Conservation (phyloP, 2,329 filamentous ascomycete species). For the Anthostomella pinea region DNA sequence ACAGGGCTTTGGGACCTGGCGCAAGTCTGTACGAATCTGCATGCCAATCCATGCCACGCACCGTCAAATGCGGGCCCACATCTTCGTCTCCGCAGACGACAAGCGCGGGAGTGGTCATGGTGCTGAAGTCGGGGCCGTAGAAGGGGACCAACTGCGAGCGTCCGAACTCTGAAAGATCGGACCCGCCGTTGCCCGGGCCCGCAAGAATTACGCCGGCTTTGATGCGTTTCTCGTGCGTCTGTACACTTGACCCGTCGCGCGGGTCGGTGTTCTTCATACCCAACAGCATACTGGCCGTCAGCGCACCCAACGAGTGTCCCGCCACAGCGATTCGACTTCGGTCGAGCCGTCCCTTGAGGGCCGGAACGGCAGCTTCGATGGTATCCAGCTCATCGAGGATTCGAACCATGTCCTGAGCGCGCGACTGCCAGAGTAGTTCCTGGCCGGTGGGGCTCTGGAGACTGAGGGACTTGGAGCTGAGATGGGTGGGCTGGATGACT, state of each 20-base stretch:
- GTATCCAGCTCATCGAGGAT: slow-evolving; percentile 37
- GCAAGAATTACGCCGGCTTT: slow-evolving; percentile 37
- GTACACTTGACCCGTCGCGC: slow-evolving; percentile 17
- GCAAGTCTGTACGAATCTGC: slow-evolving; percentile 34
- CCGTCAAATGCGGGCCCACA: slow-evolving; percentile 30
- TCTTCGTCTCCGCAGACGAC: slow-evolving; percentile 40
- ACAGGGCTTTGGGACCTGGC: slow-evolving; percentile 34
- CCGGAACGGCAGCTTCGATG: slow-evolving; percentile 34
- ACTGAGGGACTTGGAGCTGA: slow-evolving; percentile 34
- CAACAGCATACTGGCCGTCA: slow-evolving; percentile 34
- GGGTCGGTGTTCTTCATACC: slow-evolving; percentile 35
- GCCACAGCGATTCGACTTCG: slow-evolving; percentile 32
- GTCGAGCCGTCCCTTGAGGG: slow-evolving; percentile 35
- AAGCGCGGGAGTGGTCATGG: slow-evolving; percentile 35
- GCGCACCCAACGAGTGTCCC: slow-evolving; percentile 39
- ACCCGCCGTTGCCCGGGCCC: slow-evolving; percentile 30
- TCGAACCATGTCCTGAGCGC: slow-evolving; percentile 34
- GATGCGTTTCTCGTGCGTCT: slow-evolving; percentile 32
- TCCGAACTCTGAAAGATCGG: slow-evolving; percentile 29
- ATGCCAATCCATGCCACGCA: slow-evolving; percentile 38
- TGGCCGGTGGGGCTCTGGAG: slow-evolving; percentile 20
- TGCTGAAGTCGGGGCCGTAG: slow-evolving; percentile 32
- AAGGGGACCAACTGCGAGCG: slow-evolving; percentile 30
- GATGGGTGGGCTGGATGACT: slow-evolving; percentile 42
- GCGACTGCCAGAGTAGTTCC: slow-evolving; percentile 32